These are phyloP conservation scores for Aspergillus costaricaensis DNA, from an alignment of 2,329 filamentous ascomycete genomes.

Conservation along the genomic window DNA sequence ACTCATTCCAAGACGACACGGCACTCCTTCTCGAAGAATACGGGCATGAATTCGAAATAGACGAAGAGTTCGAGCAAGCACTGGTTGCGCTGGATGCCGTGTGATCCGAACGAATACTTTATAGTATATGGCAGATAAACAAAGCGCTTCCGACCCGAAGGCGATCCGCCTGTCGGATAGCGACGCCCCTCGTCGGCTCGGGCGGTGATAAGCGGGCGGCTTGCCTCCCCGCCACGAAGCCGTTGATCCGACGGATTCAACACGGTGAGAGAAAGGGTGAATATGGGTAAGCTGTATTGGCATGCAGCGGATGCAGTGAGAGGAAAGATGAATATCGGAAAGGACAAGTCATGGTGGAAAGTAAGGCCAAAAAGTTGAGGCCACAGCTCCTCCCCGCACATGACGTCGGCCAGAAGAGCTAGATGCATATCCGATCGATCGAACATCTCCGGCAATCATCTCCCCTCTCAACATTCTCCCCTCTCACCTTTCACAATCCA, in stretches of 20 bases:
- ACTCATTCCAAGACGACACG: slow-evolving; percentile 41
- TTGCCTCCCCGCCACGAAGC: neutral
- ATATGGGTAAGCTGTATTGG: slow-evolving; percentile 1
- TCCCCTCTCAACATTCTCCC: neutral
- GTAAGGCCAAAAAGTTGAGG: no score
- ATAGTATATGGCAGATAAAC: neutral
- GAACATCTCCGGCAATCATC: neutral
- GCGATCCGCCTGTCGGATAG: slow-evolving; percentile 26
- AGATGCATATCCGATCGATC: neutral
- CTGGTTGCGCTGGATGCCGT: slow-evolving; percentile 20
- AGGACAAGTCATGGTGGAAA: neutral
- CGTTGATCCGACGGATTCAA: slow-evolving; percentile 11
- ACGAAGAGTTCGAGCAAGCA: slow-evolving; percentile 25
- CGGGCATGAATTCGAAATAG: slow-evolving; percentile 21
- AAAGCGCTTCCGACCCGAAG: slow-evolving; percentile 27
- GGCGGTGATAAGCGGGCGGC: slow-evolving; percentile 14
- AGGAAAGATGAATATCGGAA: neutral
- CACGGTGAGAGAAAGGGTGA: neutral
- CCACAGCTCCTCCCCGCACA: neutral
- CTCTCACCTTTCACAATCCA: neutral
- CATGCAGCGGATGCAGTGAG: neutral
- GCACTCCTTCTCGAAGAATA: slow-evolving; percentile 32
- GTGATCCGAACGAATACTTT: slow-evolving; percentile 12
- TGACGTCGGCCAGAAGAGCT: neutral
- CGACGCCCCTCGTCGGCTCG: slow-evolving; percentile 19